Conservation (phyloP, 164 flowering plant genomes). For the Stephania japonica region DNA sequence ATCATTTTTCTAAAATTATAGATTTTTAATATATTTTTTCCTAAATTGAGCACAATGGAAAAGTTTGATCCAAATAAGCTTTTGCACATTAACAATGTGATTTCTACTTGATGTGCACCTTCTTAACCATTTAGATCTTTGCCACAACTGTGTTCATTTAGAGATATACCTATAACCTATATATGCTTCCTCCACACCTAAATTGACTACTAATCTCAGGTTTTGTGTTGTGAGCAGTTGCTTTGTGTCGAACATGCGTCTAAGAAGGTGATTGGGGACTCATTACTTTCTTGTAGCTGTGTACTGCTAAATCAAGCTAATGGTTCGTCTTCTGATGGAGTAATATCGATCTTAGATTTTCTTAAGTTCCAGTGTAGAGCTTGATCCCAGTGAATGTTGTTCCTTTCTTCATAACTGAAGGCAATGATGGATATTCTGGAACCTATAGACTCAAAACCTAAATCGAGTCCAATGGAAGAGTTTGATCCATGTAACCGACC, state of each 20-base stretch:
- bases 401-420: conserved; percentile 41
- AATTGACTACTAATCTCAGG: conserved; percentile 11
- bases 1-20: too few species aligned
- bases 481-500: too few species aligned
- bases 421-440: conserved; percentile 47
- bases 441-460: conserved; percentile 33
- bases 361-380: conserved; percentile 23
- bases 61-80: too few species aligned
- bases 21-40: too few species aligned
- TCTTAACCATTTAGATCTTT: too few species aligned
- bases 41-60: too few species aligned
- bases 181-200: background rate
- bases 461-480: too few species aligned
- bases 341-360: background rate
- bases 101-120: too few species aligned
- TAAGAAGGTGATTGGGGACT: conserved; percentile 28
- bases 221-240: conserved; percentile 26
- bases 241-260: conserved; percentile 27
- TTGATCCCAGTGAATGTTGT: conserved; percentile 48
- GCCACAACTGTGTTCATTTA: too few species aligned
- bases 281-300: conserved; percentile 18
- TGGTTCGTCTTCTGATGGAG: background rate
- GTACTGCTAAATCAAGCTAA: conserved; percentile 6
- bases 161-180: too few species aligned
- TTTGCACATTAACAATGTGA: too few species aligned